Evolutionary conservation across 768 basidiomycete genomes (phyloP), one percentile per base, ranked within the genome.

Genomic region (Serendipita sp.): DNA sequence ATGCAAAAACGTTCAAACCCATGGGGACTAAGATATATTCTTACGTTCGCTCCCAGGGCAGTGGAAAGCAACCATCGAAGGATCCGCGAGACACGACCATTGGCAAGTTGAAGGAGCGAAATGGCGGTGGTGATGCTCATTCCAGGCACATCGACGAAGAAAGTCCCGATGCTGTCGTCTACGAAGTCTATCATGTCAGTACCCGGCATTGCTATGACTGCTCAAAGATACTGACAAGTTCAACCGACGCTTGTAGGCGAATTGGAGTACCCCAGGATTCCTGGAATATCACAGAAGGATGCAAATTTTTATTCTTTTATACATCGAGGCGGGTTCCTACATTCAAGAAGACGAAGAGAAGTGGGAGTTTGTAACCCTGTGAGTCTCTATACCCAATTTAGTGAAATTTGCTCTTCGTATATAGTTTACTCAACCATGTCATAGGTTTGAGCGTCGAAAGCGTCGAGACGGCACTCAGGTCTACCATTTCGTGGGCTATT

Each of bases 401-500:
- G 23, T 23, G 41, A 5, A n/a, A 5, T 8, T 51, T n/a, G 8
- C 8, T 51, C 48, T 5, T 8, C 18, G 18, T 18, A 5, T 8
- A 51, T 8, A 18, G 48, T 5, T 5, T 8, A 0, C 2, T 51
- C 8, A 51, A 5, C 5, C 5, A 18, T 3, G 5, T 10, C 30
- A 23, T 70, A 95, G 91, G 63, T 96, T 85, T 72, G 91, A 97
- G 74, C 89, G 87, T 70, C 83, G 91, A 35, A 85, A 83, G 71
- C 79, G 86, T 66, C 79, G 72, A 69, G 75, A 73, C 44, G 69
- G 79, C 67, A 77, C 78, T 2, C 68, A 75, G 13, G 83, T 85
- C 3, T 95, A 96, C 74, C 95, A 97, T 75, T 96, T 98, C 69
- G 81, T 88, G 54, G 95, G 95, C 8, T 99, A 95, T 74, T 89